These are phyloP conservation scores for Leishmania gerbilli DNA, from an alignment of 208 protist genomes.

Conservation along the genomic window DNA sequence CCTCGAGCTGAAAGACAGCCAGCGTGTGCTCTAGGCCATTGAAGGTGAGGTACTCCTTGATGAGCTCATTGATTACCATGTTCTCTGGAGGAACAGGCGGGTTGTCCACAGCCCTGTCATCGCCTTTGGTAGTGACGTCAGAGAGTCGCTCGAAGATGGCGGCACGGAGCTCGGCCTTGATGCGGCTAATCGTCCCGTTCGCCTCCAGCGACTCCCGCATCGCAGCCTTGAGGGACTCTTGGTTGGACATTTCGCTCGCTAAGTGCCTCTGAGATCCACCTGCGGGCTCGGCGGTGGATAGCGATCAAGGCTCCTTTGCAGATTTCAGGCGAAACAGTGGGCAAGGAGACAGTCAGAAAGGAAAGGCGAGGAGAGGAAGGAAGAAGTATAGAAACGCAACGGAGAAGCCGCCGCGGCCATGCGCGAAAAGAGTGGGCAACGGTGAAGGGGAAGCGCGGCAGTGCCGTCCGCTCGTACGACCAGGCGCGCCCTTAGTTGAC, in stretches of 20 bases:
- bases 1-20: constrained; percentile 86
- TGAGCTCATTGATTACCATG: constrained; percentile 94
- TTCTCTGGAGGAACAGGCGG: constrained; percentile 89
- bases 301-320: not conserved
- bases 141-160: constrained; percentile 87
- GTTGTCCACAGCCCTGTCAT: constrained; percentile 16
- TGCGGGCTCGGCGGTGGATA: not conserved
- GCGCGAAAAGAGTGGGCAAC: not conserved
- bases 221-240: constrained; percentile 81
- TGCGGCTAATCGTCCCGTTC: constrained; percentile 81
- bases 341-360: not conserved
- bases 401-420: not conserved
- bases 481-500: not conserved
- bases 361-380: not conserved
- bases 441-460: not conserved
- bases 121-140: constrained; percentile 36
- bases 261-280: not conserved
- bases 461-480: not conserved
- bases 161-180: constrained; percentile 90
- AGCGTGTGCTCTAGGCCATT: constrained; percentile 91
- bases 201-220: constrained; percentile 87
- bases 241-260: constrained; percentile 41
- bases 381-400: not conserved
- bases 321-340: too few species aligned
- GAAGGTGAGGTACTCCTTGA: constrained; percentile 92